Percentiles rank a stretch among this genome's conserved stretches.
phyloP scores from a whole-genome alignment of 805 yeast species.

The Wickerhamiella sorbophila region DNA sequence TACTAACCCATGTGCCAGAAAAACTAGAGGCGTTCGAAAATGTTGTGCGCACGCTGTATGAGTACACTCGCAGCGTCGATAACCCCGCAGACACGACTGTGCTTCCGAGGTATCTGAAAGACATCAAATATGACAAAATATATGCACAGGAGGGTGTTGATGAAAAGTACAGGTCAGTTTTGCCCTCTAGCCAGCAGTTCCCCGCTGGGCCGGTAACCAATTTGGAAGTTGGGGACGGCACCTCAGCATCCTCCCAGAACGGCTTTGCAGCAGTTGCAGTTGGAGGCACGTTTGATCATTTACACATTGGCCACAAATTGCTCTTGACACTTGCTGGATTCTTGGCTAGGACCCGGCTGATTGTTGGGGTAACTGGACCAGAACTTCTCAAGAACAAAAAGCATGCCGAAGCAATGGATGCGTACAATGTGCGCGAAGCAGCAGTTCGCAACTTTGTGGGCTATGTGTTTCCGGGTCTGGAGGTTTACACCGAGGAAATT shows the following conservation, averaged over 20 bases:
- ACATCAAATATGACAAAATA: neutral
- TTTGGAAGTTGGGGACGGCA: neutral
- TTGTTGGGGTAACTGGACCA: constrained; percentile 76
- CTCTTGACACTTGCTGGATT: constrained; percentile 60
- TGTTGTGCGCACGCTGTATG: constrained; percentile 6
- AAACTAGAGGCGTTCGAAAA: neutral
- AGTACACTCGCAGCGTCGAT: neutral
- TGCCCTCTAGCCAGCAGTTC: neutral
- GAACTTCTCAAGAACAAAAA: constrained; percentile 62
- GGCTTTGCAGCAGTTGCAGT: constrained; percentile 32
- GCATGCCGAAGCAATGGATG: constrained; percentile 48
- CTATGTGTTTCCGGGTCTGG: constrained; percentile 33
- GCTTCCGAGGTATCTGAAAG: neutral
- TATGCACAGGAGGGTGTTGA: neutral
- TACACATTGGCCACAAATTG: constrained; percentile 91
- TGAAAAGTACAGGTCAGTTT: neutral
- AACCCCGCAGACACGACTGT: neutral
- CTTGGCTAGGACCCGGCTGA: constrained; percentile 38
- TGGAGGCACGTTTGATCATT: constrained; percentile 95
- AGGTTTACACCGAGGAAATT: constrained; percentile 44
- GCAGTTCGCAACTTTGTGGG: constrained; percentile 37
- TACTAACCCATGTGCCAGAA: constrained; percentile 2
- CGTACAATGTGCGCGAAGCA: constrained; percentile 37
- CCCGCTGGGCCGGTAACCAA: no score
- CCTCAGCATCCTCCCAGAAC: neutral